These are phyloP conservation scores for Osmanthus fragrans DNA, from an alignment of 257 asterid species.

Conservation along the genomic window DNA sequence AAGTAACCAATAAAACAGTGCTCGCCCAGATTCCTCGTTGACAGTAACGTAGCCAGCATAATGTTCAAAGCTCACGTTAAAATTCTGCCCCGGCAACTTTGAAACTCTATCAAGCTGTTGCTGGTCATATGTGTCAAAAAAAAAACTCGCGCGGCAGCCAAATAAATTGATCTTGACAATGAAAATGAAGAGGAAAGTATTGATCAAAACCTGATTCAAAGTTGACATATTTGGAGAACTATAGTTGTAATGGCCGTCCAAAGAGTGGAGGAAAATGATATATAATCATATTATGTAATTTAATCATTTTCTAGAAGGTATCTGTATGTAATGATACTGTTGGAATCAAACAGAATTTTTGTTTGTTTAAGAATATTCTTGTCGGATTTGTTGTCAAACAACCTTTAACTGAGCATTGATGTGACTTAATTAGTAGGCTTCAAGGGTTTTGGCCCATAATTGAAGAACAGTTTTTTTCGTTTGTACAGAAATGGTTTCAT, in stretches of 20 bases:
- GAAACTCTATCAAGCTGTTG: constrained; percentile 59
- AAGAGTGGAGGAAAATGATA: not conserved
- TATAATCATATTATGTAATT: no score
- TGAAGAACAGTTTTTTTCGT: no score
- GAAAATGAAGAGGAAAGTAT: constrained; percentile 32
- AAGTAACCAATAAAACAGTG: constrained; percentile 87
- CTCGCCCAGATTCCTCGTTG: constrained; percentile 62
- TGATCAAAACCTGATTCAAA: constrained; percentile 39
- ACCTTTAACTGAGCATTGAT: no score
- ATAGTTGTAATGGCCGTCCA: not conserved
- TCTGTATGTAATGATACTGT: not conserved
- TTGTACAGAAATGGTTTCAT: no score
- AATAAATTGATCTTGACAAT: constrained; percentile 34
- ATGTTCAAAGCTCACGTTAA: constrained; percentile 69
- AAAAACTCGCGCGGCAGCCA: constrained; percentile 19
- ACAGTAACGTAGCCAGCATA: constrained; percentile 78
- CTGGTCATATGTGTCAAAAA: constrained; percentile 34
- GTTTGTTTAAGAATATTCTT: not conserved
- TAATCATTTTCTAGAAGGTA: not conserved
- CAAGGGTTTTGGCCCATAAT: no score
- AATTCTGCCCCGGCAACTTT: constrained; percentile 75
- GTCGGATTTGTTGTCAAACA: no score
- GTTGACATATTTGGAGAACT: constrained; percentile 48
- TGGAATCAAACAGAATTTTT: not conserved
- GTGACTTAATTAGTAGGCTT: no score